Evolutionary conservation across 345 rosid genomes (phyloP).

Genomic region (Turritis glabra): DNA sequence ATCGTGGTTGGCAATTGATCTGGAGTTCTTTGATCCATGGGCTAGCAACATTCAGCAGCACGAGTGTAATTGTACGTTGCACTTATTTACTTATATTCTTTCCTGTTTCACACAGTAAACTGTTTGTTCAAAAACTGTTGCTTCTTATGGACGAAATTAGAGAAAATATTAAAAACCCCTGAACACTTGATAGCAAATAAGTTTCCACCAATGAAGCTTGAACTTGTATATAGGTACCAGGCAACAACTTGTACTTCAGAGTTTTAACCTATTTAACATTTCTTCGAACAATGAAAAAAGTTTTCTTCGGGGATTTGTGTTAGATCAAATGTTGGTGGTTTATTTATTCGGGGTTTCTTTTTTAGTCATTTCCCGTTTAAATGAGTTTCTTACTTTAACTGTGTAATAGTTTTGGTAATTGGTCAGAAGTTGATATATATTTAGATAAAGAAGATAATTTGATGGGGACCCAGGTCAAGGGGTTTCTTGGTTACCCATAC

Average conservation of each 20-base stretch:
- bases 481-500: conserved; percentile 13
- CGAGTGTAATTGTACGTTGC: conserved; percentile 66
- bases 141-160: conserved; percentile 8
- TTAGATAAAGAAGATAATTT: neutral
- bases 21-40: conserved; percentile 81
- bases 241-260: neutral
- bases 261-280: neutral
- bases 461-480: conserved; percentile 4
- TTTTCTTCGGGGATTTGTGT: neutral
- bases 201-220: conserved; percentile 13
- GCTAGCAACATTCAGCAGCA: conserved; percentile 73
- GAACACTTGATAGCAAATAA: conserved; percentile 4
- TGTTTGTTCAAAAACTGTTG: neutral
- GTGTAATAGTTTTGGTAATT: conserved; percentile 17
- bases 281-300: neutral
- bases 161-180: neutral
- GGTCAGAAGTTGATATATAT: conserved; percentile 10
- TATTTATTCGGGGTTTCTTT: conserved; percentile 1
- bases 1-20: conserved; percentile 69
- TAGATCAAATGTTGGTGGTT: conserved; percentile 19
- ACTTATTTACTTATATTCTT: conserved; percentile 29
- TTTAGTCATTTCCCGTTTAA: conserved; percentile 13
- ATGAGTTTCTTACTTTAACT: neutral
- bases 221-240: conserved; percentile 10
- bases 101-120: conserved; percentile 6